These are phyloP conservation scores for Lactarius akahatsu DNA, from an alignment of 768 basidiomycete genomes.

Conservation along the genomic window DNA sequence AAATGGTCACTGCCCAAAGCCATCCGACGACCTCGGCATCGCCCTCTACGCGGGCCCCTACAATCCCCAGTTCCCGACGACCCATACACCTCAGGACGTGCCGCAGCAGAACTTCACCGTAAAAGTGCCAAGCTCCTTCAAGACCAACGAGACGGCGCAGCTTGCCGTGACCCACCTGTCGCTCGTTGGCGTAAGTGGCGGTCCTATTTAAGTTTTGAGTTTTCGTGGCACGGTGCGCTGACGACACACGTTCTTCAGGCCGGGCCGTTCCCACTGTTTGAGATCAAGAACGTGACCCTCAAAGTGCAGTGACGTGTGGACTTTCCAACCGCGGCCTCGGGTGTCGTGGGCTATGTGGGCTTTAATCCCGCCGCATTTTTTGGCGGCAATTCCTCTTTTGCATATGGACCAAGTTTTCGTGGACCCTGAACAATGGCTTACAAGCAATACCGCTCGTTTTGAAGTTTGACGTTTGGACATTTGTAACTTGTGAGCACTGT, in stretches of 20 bases:
- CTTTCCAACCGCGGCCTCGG: neutral
- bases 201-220: neutral
- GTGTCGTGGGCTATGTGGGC: neutral
- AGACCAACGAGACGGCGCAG: neutral
- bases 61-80: constrained; percentile 32
- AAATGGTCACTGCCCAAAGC: constrained; percentile 28
- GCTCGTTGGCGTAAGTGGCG: constrained; percentile 22
- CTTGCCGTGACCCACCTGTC: constrained; percentile 19
- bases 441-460: neutral
- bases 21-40: constrained; percentile 32
- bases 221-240: neutral
- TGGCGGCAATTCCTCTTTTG: neutral
- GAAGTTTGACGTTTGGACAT: neutral
- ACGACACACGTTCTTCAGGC: constrained; percentile 8
- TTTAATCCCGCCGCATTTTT: neutral
- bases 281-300: constrained; percentile 20
- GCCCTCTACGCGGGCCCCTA: constrained; percentile 36
- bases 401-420: neutral
- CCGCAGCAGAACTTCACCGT: constrained; percentile 36
- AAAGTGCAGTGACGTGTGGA: constrained; percentile 2
- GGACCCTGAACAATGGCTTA: neutral
- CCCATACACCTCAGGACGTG: constrained; percentile 18
- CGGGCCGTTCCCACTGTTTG: constrained; percentile 5
- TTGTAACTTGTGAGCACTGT: neutral
- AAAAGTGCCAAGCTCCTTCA: constrained; percentile 25